phyloP scores from a whole-genome alignment of 805 yeast species.

The Crinitomyces ghanaensis region DNA sequence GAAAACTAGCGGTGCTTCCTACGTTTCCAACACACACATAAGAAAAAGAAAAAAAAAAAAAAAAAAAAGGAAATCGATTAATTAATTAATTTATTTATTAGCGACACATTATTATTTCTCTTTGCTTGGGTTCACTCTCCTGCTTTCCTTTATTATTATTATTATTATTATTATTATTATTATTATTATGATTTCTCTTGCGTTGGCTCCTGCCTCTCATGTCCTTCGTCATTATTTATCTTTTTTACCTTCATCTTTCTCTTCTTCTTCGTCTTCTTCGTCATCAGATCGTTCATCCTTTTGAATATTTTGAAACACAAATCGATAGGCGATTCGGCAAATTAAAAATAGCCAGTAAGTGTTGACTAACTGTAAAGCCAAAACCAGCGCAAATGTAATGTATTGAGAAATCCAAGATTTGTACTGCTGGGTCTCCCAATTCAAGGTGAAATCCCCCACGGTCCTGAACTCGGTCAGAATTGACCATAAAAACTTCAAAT shows the following conservation, averaged over 20 bases:
- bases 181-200: neutral
- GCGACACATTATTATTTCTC: too few relatives aligned
- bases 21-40: too few relatives aligned
- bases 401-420: conserved; percentile 94
- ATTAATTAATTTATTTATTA: too few relatives aligned
- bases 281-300: conserved; percentile 83
- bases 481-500: conserved; percentile 51
- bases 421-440: conserved; percentile 87
- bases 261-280: conserved; percentile 47
- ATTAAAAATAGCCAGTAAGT: conserved; percentile 80
- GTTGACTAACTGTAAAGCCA: conserved; percentile 77
- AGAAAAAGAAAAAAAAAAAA: too few relatives aligned
- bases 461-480: conserved; percentile 69
- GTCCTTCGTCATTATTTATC: neutral
- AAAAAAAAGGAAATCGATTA: too few relatives aligned
- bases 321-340: conserved; percentile 62
- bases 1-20: too few relatives aligned
- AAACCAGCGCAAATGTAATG: conserved; percentile 67
- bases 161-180: neutral
- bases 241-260: conserved; percentile 16
- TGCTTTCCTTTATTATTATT: conserved; percentile 1
- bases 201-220: too few relatives aligned
- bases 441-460: conserved; percentile 68
- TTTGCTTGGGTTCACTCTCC: too few relatives aligned
- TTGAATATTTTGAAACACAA: conserved; percentile 44